Base-by-base conservation (phyloP, 2,329 filamentous ascomycete genomes). In the Claviceps lovelessii region DNA sequence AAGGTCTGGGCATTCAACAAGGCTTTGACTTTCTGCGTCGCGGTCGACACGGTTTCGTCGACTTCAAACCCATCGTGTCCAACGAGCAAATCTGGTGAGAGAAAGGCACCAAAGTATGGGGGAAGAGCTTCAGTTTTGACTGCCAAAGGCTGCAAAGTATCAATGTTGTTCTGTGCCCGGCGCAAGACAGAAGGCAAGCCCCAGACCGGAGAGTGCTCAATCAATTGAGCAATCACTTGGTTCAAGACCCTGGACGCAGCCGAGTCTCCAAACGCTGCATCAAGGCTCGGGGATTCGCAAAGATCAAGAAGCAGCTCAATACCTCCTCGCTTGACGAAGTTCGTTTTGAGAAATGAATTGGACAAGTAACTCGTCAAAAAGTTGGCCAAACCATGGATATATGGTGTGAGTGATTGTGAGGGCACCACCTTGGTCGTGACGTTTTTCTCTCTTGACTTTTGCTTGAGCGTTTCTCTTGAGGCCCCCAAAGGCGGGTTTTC, bases 261-360 rank as follows among this genome's bases (percentile, higher is more conserved):
- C 6, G 80, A 79, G 45, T 86, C 83, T 44, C 83, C 67, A 58
- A 69, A 72, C 17, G 61, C 83, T 31, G 67, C 83, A 1, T 88
- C 83, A 49, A 97, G 76, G 65, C 88, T 90, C 5, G 89, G 86
- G 35, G 90, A 80, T 54, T 86, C 88, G 45, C 85, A 85, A 54
- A 96, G 81, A 64, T 96, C 89, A 54, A 98, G 75, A 23, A 97
- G 75, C 52, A 86, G 76, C 67, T 96, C 89, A 29, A 91, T 82
- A 7, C 89, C 93, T 55, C 90, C 88, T 51, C 79, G 78, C 54
- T 86, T 81, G 58, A 93, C 82, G 63, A 96, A 91, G 29, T 79
- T 78, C 19, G 76, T 73, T 67, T 86, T 90, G 61, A 94, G 78
- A 39, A 76, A 76, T 55, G 79, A 76, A 63, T 94, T 95, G 58